A percentile compares a stretch with the other conserved stretches of the same genome.
phyloP scores from a whole-genome alignment of 805 yeast genomes.

The Schwanniomyces yamadae region DNA sequence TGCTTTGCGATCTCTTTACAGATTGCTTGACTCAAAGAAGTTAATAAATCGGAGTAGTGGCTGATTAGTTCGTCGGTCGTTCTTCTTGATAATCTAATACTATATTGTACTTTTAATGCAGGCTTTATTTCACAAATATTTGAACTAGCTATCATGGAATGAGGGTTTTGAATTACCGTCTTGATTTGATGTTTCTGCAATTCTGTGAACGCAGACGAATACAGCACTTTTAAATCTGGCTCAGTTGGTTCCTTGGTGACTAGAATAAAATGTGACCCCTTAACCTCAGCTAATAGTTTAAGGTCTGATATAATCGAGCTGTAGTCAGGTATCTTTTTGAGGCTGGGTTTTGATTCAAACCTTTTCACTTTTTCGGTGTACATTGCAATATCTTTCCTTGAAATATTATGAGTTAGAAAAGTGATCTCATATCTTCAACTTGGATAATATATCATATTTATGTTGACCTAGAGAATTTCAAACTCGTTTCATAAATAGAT shows the following conservation, averaged over 20 bases:
- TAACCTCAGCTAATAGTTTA: not conserved
- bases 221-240: not conserved
- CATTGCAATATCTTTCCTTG: too few relatives aligned
- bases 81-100: conserved; percentile 3
- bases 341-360: too few relatives aligned
- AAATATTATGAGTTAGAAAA: not conserved
- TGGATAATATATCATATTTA: not conserved
- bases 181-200: conserved; percentile 2
- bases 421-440: not conserved
- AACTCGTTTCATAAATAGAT: not conserved
- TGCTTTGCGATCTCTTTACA: conserved; percentile 65
- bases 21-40: conserved; percentile 20
- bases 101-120: conserved; percentile 6
- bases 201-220: not conserved
- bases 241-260: not conserved
- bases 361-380: not conserved
- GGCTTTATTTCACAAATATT: conserved; percentile 12
- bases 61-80: conserved; percentile 6
- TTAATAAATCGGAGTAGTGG: conserved; percentile 18
- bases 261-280: not conserved
- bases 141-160: not conserved
- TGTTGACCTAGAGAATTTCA: not conserved
- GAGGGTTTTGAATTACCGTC: conserved; percentile 4
- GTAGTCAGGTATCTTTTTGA: not conserved
- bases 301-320: not conserved